These are phyloP conservation scores for Vigna trinervia DNA, from an alignment of 306 rosid genomes.

Conservation along the genomic window DNA sequence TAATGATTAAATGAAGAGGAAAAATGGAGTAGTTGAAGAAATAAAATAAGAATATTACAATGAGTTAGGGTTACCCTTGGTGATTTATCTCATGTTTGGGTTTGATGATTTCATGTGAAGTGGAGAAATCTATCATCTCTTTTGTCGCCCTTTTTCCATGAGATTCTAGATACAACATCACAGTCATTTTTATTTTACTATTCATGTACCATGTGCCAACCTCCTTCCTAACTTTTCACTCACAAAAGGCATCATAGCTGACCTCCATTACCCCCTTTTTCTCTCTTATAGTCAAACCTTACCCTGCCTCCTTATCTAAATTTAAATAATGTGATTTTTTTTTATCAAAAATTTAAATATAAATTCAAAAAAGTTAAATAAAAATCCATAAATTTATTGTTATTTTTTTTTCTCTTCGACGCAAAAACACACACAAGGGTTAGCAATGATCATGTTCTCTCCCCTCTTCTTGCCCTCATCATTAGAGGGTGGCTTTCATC, in stretches of 20 bases:
- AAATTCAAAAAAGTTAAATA: too few species aligned
- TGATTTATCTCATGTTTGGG: constrained; percentile 11
- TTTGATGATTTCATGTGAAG: neutral
- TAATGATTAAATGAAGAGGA: constrained; percentile 21
- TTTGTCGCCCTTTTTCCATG: constrained; percentile 6
- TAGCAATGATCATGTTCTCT: constrained; percentile 78
- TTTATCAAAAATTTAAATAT: too few species aligned
- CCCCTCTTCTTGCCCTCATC: constrained; percentile 59
- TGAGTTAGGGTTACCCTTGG: neutral
- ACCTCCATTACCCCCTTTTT: constrained; percentile 46
- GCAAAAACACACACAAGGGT: constrained; percentile 47
- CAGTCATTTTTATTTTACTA: constrained; percentile 36
- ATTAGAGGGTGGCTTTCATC: constrained; percentile 72
- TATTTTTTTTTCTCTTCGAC: constrained; percentile 37
- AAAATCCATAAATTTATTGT: too few species aligned
- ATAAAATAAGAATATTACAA: neutral
- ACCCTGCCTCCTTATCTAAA: constrained; percentile 25
- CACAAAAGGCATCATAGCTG: constrained; percentile 46
- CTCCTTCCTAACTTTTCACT: constrained; percentile 34
- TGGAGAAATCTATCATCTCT: neutral
- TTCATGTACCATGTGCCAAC: constrained; percentile 12
- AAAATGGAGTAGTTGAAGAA: constrained; percentile 5
- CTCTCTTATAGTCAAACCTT: constrained; percentile 50
- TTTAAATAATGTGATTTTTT: too few species aligned
- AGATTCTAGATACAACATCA: constrained; percentile 27